A percentile compares a stretch with the other conserved stretches of the same genome.
Conservation (phyloP, 2,329 filamentous ascomycete species). For the Diaporthe humulicola region DNA sequence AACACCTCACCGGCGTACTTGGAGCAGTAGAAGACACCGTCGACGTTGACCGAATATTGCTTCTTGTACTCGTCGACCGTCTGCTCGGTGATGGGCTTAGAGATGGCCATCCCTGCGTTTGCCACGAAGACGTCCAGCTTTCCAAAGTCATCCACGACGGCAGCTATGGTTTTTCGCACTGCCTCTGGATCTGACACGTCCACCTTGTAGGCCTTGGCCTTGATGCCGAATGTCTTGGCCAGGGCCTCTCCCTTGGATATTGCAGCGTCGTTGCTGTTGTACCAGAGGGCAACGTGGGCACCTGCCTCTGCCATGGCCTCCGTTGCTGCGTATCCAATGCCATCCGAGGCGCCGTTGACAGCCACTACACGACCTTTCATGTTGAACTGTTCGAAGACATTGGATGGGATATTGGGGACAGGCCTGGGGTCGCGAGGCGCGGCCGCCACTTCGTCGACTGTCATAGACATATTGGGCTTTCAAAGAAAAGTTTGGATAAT, state of each 20-base stretch:
- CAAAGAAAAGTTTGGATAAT: background rate
- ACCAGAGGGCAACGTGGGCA: slow-evolving; percentile 56
- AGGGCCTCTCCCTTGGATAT: slow-evolving; percentile 53
- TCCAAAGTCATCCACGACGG: slow-evolving; percentile 55
- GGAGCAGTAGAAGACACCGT: slow-evolving; percentile 60
- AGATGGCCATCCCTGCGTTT: slow-evolving; percentile 64
- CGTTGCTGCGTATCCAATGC: slow-evolving; percentile 58
- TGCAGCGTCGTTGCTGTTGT: slow-evolving; percentile 48
- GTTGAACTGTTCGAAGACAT: slow-evolving; percentile 59
- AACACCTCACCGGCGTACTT: slow-evolving; percentile 60
- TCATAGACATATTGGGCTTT: slow-evolving; percentile 54
- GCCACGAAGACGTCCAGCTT: slow-evolving; percentile 58
- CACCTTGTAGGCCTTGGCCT: slow-evolving; percentile 57
- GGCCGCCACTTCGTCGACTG: slow-evolving; percentile 47
- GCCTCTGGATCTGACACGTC: slow-evolving; percentile 57
- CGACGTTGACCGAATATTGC: slow-evolving; percentile 68
- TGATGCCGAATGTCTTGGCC: slow-evolving; percentile 54
- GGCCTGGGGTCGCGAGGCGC: slow-evolving; percentile 53
- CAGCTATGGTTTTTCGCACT: slow-evolving; percentile 50
- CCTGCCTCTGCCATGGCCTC: slow-evolving; percentile 61
- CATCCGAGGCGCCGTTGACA: slow-evolving; percentile 61
- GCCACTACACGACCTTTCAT: slow-evolving; percentile 57
- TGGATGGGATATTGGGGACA: slow-evolving; percentile 54
- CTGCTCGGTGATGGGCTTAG: slow-evolving; percentile 67
- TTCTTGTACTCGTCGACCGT: slow-evolving; percentile 64